Evolutionary conservation across 768 basidiomycete species (phyloP), one percentile per base, ranked within the genome.

Genomic region (Nidularia pulvinata): DNA sequence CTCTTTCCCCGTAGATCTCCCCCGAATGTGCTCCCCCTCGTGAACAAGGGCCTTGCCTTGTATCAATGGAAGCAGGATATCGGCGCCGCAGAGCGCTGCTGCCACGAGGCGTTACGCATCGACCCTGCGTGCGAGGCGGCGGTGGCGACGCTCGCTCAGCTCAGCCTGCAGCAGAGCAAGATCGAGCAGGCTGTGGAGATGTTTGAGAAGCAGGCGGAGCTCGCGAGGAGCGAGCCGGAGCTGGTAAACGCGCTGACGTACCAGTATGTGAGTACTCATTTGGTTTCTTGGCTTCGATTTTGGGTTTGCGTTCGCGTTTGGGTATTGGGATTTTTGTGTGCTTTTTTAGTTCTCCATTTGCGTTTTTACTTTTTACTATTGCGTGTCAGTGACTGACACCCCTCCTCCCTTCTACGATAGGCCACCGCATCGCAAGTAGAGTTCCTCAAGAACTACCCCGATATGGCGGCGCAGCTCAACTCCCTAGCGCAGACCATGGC

Each of bases 41-140:
- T 98, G 51, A 99, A 99, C 85, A 97, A 96, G 67, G 95, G 95
- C n/a, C 87, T 98, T 19, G 90, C 94, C 0, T 64, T 98, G 47
- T 98, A 88, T 81, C 97, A 98, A 73, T 94, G 90, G 91, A 91
- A 93, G 68, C 90, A 96, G 65, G 93, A 98, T 65, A 80, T 93
- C 53, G 78, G 75, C 6, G 84, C 81, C 1, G 95, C 94, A 1
- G 95, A 96, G 69, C 72, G 76, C 16, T 89, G 93, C 65, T 95
- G 94, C 66, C 77, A 86, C 53, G 91, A 98, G 68, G 97, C 97
- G 0, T 78, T 99, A 19, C 74, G 79, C 48, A 83, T 95, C 52
- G 97, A 99, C 69, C 78, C 91, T 9, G 94, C 95, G 59, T 98
- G 96, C 70, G 97, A 99, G 66, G 93, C 96, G 9, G 97, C 96